Percentiles rank a stretch among this genome's conserved stretches.
Conservation (phyloP, 805 yeast genomes). For the Saturnispora sanitii region DNA sequence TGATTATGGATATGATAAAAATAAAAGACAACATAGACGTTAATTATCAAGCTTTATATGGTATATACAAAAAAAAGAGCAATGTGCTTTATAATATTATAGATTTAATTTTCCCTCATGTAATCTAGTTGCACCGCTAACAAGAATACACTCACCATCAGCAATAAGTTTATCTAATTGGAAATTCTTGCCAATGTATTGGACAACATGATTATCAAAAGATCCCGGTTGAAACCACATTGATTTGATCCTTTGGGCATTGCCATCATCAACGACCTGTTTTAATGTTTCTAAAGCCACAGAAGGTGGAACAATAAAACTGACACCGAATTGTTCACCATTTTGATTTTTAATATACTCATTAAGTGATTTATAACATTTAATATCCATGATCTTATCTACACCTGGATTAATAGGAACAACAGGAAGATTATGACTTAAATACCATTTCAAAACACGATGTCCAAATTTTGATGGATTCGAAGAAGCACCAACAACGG, state of each 20-base stretch:
- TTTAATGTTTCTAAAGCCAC: conserved; percentile 40
- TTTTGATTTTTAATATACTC: not conserved
- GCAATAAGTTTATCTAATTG: conserved; percentile 28
- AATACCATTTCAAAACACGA: conserved; percentile 63
- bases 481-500: conserved; percentile 62
- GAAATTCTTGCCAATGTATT: conserved; percentile 22
- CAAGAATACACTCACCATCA: conserved; percentile 61
- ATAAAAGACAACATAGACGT: conserved; percentile 3
- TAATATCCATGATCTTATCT: conserved; percentile 28
- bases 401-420: conserved; percentile 57
- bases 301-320: conserved; percentile 69
- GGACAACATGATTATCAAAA: conserved; percentile 42
- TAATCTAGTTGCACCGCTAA: conserved; percentile 35
- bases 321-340: conserved; percentile 25
- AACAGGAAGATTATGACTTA: conserved; percentile 44
- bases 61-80: too few species aligned
- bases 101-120: conserved; percentile 23
- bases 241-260: conserved; percentile 34
- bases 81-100: not conserved
- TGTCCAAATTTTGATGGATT: conserved; percentile 58
- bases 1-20: conserved; percentile 6
- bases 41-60: not conserved
- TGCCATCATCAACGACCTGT: conserved; percentile 24
- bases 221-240: conserved; percentile 86
- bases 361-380: conserved; percentile 12